These are phyloP conservation scores for Diaporthe amygdali DNA, from an alignment of 2,329 filamentous ascomycete genomes.

Conservation along the genomic window DNA sequence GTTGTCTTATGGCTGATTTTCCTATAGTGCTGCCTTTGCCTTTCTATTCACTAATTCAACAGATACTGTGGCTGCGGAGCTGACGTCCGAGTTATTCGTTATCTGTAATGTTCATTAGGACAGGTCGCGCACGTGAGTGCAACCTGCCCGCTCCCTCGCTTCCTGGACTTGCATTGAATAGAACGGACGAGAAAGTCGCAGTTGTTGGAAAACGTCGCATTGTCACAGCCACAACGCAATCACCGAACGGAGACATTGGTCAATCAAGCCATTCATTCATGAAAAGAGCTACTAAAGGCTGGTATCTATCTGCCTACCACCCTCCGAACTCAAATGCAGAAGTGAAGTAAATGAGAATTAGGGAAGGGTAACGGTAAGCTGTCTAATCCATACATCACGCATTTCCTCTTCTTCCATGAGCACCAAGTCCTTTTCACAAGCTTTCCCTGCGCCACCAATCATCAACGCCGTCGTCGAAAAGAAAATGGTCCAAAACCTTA, in stretches of 20 bases:
- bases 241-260: constrained; percentile 12
- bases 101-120: no score
- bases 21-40: no score
- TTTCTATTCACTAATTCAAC: no score
- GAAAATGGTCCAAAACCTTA: not conserved
- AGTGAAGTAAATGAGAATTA: not conserved
- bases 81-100: no score
- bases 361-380: not conserved
- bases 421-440: not conserved
- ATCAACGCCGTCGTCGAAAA: not conserved
- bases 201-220: no score
- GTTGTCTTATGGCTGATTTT: no score
- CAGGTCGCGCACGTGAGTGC: no score
- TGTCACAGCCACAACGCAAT: no score
- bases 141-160: no score
- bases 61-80: no score
- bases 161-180: no score
- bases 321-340: not conserved
- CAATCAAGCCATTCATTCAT: not conserved
- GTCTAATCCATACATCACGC: not conserved
- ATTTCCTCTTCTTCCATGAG: not conserved
- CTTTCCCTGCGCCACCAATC: not conserved
- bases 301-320: not conserved
- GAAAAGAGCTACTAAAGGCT: not conserved
- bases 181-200: no score